Conservation (phyloP, 2,329 filamentous ascomycete species). For the Aureobasidium sp. region DNA sequence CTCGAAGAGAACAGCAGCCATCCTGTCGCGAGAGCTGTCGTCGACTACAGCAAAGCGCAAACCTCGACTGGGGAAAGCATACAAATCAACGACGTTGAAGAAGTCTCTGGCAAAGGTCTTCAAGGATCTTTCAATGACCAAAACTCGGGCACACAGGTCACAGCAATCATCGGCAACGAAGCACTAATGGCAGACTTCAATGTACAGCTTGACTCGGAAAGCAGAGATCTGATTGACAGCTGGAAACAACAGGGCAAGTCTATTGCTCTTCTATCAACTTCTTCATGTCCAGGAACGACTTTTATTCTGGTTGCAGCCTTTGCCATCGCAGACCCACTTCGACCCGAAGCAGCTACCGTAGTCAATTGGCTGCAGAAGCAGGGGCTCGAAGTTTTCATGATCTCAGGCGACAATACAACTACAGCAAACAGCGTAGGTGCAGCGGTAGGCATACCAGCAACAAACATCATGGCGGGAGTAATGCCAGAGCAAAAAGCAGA, state of each 20-base stretch:
- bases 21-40: conserved; percentile 64
- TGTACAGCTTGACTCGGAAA: conserved; percentile 25
- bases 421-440: conserved; percentile 73
- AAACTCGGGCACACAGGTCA: conserved; percentile 19
- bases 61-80: background rate
- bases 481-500: conserved; percentile 76
- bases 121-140: conserved; percentile 44
- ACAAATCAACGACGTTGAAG: conserved; percentile 43
- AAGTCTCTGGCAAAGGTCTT: conserved; percentile 66
- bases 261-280: conserved; percentile 29
- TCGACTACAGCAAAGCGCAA: conserved; percentile 42
- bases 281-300: conserved; percentile 2
- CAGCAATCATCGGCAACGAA: conserved; percentile 66
- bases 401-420: conserved; percentile 82
- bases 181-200: conserved; percentile 48
- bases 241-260: conserved; percentile 39
- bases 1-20: conserved; percentile 68
- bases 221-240: conserved; percentile 23
- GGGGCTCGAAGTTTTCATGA: conserved; percentile 78
- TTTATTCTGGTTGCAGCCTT: conserved; percentile 56
- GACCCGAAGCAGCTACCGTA: conserved; percentile 53
- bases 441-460: conserved; percentile 63
- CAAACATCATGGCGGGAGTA: conserved; percentile 79
- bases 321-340: conserved; percentile 73
- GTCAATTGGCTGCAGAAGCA: conserved; percentile 51